Conservation (phyloP, 1,284 basidiomycete species). For the Trichosporon sp. region DNA sequence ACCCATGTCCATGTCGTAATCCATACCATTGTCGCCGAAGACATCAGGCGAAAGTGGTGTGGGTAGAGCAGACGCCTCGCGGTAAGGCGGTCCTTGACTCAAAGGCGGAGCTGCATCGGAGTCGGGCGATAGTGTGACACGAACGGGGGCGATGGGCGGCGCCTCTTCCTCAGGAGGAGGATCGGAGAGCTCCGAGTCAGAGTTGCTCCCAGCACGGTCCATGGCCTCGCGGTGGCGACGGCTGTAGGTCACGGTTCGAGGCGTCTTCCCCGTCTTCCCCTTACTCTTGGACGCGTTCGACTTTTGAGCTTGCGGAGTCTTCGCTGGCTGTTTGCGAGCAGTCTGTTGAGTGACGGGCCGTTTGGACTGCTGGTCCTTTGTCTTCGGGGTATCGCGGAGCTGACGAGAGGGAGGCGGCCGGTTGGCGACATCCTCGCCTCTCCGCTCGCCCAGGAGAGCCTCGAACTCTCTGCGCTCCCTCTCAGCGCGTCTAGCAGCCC, state of each 20-base stretch:
- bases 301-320: background rate
- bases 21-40: background rate
- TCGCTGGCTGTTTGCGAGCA: background rate
- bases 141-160: background rate
- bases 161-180: slow-evolving; percentile 23
- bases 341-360: background rate
- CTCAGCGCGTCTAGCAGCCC: slow-evolving; percentile 35
- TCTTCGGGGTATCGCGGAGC: background rate
- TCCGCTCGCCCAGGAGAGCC: slow-evolving; percentile 31
- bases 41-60: background rate
- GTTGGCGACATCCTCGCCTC: slow-evolving; percentile 5
- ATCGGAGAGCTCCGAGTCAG: slow-evolving; percentile 26
- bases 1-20: slow-evolving; percentile 12
- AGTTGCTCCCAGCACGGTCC: background rate
- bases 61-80: background rate
- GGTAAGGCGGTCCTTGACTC: background rate
- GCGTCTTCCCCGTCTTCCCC: slow-evolving; percentile 13
- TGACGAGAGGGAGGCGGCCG: background rate
- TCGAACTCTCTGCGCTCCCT: slow-evolving; percentile 39
- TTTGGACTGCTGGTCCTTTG: background rate
- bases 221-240: slow-evolving; percentile 6
- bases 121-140: background rate
- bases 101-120: background rate
- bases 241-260: slow-evolving; percentile 26
- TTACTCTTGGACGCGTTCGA: background rate